Conservation (phyloP, 163 green algal species). For the Chlorella variabilis region DNA sequence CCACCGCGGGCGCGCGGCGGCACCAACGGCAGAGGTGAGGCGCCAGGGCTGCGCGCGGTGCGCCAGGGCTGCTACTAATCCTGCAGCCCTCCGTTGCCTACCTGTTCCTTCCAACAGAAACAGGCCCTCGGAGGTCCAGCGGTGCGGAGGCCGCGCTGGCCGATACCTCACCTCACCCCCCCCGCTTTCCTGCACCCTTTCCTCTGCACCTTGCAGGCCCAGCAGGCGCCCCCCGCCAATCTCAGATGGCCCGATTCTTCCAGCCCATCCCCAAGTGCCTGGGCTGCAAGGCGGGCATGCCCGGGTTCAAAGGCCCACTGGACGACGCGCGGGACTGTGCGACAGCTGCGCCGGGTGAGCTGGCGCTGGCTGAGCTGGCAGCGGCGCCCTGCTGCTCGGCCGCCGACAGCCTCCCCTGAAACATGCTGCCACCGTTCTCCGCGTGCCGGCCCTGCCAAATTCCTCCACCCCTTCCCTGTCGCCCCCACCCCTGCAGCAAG, state of each 20-base stretch:
- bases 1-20: neutral
- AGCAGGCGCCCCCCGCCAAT: neutral
- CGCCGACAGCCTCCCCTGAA: neutral
- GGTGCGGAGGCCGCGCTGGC: no score
- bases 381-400: neutral
- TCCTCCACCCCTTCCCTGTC: neutral
- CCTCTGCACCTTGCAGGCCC: neutral
- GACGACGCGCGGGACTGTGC: slow-evolving; percentile 42
- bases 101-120: no score
- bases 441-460: no score
- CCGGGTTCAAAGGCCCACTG: neutral
- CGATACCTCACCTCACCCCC: no score
- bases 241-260: neutral
- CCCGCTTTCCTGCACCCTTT: no score
- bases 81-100: no score
- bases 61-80: no score
- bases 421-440: no score
- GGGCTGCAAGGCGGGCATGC: slow-evolving; percentile 53
- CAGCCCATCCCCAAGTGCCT: slow-evolving; percentile 62
- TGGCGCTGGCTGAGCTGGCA: neutral
- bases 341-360: slow-evolving; percentile 36
- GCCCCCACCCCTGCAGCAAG: neutral
- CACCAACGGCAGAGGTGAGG: neutral
- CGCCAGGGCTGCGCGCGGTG: no score
- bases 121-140: no score